Base-by-base conservation (phyloP, 1,139 yeast genomes). In the Suhomyces panamericanus region DNA sequence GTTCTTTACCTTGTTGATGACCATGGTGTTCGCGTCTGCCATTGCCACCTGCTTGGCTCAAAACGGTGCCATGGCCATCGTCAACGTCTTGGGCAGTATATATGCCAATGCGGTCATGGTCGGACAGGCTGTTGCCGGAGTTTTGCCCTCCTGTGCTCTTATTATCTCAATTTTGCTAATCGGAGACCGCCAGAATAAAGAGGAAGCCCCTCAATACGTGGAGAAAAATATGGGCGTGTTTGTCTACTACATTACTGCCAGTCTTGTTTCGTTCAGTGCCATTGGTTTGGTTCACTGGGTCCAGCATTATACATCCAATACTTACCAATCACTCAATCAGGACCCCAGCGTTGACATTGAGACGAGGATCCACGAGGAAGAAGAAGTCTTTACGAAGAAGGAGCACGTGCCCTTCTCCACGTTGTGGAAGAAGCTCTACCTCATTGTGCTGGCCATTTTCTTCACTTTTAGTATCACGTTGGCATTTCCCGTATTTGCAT, bases 81-180 rank as follows among this genome's bases (percentile, higher is more conserved):
- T 87, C 3, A 87, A 87, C 57, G 84, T 87, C 3, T 73, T 83
- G 61, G 95, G 95, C 2, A 80, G 89, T 3, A 75, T 81, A 3
- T 88, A 83, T 59, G 88, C 91, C 13, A 95, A 91, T 57, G 95
- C 87, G 0, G 87, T 87, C 4, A 87, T 93, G 87, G 90, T 90
- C 6, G 99, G 99, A 1, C 96, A 93, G 63, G 96, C 96, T 0
- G 71, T 91, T 12, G 90, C 97, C 0, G 98, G 98, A 0, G 96
- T 91, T 0, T 69, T 91, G 41, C 98, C 98, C 0, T 82, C 96
- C 0, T 64, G 85, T 13, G 85, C 95, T 0, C 70, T 90, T 43
- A 82, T 91, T 39, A 42, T 80, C 1, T 80, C 91, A 1, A 65
- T 73, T 11, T 76, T 85, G 35, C 51, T 80, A 33, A 62, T 78